Base-by-base conservation (phyloP, 2,329 filamentous ascomycete genomes). In the Fusarium goolgardi region DNA sequence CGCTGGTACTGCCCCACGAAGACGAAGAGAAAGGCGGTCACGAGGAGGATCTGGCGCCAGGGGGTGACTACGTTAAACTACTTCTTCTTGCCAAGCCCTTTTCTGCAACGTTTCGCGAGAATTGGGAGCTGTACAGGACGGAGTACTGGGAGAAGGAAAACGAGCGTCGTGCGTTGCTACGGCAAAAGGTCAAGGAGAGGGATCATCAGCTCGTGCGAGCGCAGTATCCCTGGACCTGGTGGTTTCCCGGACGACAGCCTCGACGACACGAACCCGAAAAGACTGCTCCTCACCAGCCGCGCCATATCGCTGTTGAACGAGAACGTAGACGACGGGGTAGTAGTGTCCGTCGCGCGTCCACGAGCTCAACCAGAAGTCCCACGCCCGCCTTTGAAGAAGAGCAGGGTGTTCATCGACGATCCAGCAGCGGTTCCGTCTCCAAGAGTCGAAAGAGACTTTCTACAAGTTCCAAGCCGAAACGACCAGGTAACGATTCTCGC, bases 131-230 rank as follows among this genome's bases (percentile, higher is more conserved):
- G 18, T 99, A 96, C 79, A 87, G 96, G 54, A 90, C 91, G 34
- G 94, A 97, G 63, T 99, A 97, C 80, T 99, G 96, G 96, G 95
- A 97, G 73, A 90, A 90, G 64, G 96, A 99, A 78, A 99, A 99
- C 75, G 93, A 97, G 78, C 90, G 95, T 3, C 89, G 96, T 15
- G 87, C 90, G 4, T 81, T 91, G 59, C 82, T 97, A 25, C 86
- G 93, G 41, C 76, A 85, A 43, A 91, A 91, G 75, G 82, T 97
- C 50, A 87, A 89, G 65, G 85, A 88, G 52, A 86, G 87, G 32
- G 90, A 94, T 71, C 84, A 86, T 20, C 88, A 90, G 63, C 80
- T 92, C 39, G 89, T 90, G 15, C 88, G 87, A 73, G 83, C 89
- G 72, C 84, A 90, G 64, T 88, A 90, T 53, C 87, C 90, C 23